phyloP scores from a whole-genome alignment of 2,329 filamentous ascomycete genomes.

The Stemphylium lycopersici region DNA sequence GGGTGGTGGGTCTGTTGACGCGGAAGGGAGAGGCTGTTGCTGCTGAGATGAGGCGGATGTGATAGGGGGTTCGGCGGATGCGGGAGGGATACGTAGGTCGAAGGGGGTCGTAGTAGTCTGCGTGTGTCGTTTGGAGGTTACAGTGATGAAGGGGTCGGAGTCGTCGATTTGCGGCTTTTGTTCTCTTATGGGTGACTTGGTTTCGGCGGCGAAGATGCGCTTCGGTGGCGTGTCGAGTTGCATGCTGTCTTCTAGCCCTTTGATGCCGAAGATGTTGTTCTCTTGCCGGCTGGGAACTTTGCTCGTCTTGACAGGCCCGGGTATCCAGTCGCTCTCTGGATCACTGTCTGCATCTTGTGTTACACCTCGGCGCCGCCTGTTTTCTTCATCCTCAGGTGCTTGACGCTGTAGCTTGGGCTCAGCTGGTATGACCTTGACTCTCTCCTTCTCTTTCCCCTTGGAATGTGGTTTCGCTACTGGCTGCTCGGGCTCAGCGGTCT shows the following conservation, averaged over 20 bases:
- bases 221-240: constrained; percentile 31
- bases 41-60: background rate
- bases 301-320: constrained; percentile 31
- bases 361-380: constrained; percentile 26
- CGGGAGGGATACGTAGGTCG: constrained; percentile 25
- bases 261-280: constrained; percentile 41
- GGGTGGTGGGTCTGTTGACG: constrained; percentile 21
- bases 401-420: constrained; percentile 26
- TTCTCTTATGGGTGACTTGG: constrained; percentile 1
- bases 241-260: constrained; percentile 32
- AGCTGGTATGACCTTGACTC: constrained; percentile 23
- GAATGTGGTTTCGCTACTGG: constrained; percentile 20
- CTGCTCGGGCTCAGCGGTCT: constrained; percentile 14
- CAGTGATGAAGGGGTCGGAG: constrained; percentile 34
- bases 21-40: background rate
- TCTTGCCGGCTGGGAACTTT: constrained; percentile 22
- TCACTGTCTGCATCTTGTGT: constrained; percentile 38
- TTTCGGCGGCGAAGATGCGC: constrained; percentile 15
- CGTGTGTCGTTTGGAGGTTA: constrained; percentile 24
- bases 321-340: constrained; percentile 47
- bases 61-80: background rate
- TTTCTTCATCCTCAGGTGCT: constrained; percentile 41
- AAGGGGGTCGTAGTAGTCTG: constrained; percentile 26
- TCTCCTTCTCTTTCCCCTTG: constrained; percentile 35
- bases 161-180: constrained; percentile 21